phyloP scores from a whole-genome alignment of 2,329 filamentous ascomycete species.

The Diaporthe nobilis region DNA sequence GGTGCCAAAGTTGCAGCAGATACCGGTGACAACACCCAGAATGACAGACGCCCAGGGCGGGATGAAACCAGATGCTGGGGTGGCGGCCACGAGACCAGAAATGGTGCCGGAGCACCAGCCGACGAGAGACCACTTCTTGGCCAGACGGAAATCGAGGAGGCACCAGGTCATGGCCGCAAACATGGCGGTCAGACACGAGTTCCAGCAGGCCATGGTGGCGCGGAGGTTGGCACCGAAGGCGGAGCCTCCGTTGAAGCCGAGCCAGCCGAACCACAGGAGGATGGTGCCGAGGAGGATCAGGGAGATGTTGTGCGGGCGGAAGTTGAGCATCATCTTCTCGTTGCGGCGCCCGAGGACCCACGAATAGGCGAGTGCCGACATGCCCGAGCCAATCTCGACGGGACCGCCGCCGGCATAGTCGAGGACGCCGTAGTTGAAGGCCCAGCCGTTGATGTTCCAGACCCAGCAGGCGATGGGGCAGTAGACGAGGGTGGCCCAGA shows the following conservation, averaged over 20 bases:
- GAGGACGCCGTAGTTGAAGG: constrained; percentile 88
- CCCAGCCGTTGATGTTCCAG: constrained; percentile 97
- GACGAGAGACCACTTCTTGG: constrained; percentile 90
- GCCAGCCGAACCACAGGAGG: constrained; percentile 98
- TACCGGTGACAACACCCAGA: constrained; percentile 75
- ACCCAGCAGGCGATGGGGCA: constrained; percentile 97
- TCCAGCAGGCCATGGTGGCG: constrained; percentile 98
- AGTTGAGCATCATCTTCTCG: constrained; percentile 99
- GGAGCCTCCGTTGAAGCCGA: constrained; percentile 98
- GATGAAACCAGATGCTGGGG: constrained; percentile 78
- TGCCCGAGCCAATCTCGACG: constrained; percentile 95
- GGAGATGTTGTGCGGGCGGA: constrained; percentile 98
- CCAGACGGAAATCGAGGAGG: constrained; percentile 93
- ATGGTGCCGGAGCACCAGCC: constrained; percentile 81
- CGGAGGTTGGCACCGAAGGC: constrained; percentile 94
- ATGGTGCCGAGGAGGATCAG: constrained; percentile 96
- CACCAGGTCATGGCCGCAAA: constrained; percentile 96
- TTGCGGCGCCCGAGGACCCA: constrained; percentile 95
- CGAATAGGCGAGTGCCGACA: constrained; percentile 95
- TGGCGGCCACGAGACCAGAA: constrained; percentile 78
- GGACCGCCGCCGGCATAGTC: constrained; percentile 98
- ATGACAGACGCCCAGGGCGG: constrained; percentile 77
- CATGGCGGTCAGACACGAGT: constrained; percentile 93
- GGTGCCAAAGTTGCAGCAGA: constrained; percentile 78
- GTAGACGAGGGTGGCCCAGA: constrained; percentile 98